Base-by-base conservation (phyloP, 352 stramenopile genomes). In the Globisporangium middletonii region DNA sequence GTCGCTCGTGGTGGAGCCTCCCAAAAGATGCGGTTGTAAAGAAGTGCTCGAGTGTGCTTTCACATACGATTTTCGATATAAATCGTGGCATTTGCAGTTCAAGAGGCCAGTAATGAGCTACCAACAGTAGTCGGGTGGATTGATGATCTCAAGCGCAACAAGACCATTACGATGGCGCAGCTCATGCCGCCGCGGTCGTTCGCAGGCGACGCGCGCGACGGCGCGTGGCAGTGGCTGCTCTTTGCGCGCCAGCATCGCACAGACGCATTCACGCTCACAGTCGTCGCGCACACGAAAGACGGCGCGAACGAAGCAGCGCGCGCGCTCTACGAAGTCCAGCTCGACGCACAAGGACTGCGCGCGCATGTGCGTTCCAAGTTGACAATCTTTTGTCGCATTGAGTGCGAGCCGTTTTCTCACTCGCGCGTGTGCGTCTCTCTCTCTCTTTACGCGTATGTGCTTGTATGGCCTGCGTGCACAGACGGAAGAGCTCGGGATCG, bases 401-500 rank as follows among this genome's bases (percentile, higher is more conserved):
- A 7, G 26, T 48, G 6, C 16, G n/a, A 9, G 18, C 26, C 26
- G 13, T 8, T 51, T 4, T 5, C 49, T 30, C 15, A n/a, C n/a
- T 37, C 43, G 18, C 47, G 2, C 23, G 23, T 23, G 23, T 23
- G 23, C 23, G 23, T 30, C n/a, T 45, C n/a, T 44, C 19, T 27
- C 1, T 41, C 2, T 46, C 26, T 33, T 16, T 30, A 19, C 11
- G 43, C 6, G n/a, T 13, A 23, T 23, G 13, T 41, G 15, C 37
- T n/a, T 44, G 30, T 16, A 6, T 13, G 23, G 8, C 15, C 18
- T 16, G 18, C 15, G 27, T n/a, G 11, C 30, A 23, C 23, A 89
- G 77, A 81, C 72, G 28, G 73, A 87, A 15, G 77, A 87, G 35
- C 41, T 89, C 47, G 79, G 77, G 0, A 57, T 89, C 1, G 77